Conservation (phyloP, 768 basidiomycete genomes). For the Trametes villosa region DNA sequence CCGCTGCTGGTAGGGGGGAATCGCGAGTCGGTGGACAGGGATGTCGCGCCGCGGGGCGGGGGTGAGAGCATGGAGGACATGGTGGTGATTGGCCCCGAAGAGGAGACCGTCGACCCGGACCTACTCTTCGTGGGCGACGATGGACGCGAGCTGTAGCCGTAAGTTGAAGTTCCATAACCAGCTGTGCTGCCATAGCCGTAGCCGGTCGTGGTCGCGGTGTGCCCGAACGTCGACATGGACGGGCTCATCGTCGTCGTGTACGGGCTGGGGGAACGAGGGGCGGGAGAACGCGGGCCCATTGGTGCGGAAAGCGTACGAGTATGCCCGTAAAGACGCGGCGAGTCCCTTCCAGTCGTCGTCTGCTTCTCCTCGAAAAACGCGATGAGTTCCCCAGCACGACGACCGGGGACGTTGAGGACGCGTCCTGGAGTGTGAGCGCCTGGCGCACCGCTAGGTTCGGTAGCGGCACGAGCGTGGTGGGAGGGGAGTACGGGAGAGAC, state of each 20-base stretch:
- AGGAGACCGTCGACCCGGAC: constrained; percentile 31
- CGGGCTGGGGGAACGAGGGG: constrained; percentile 43
- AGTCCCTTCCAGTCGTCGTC: constrained; percentile 35
- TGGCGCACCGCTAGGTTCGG: constrained; percentile 54
- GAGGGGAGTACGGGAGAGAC: constrained; percentile 38
- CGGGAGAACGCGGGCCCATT: constrained; percentile 36
- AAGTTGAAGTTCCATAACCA: constrained; percentile 40
- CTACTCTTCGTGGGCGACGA: constrained; percentile 54
- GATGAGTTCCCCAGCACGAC: constrained; percentile 69
- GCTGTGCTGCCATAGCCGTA: constrained; percentile 42
- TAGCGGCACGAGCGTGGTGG: constrained; percentile 57
- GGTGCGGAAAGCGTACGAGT: constrained; percentile 55
- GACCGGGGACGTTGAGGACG: constrained; percentile 38
- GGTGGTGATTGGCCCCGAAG: constrained; percentile 26
- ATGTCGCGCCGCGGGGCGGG: constrained; percentile 42
- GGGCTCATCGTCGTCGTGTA: constrained; percentile 40
- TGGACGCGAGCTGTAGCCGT: constrained; percentile 45
- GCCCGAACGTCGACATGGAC: constrained; percentile 45
- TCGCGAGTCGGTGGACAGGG: constrained; percentile 29
- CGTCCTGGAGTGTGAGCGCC: constrained; percentile 39
- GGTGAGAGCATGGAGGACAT: constrained; percentile 56
- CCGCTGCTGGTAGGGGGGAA: constrained; percentile 36
- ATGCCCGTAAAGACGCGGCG: constrained; percentile 46
- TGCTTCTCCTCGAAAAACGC: constrained; percentile 71
- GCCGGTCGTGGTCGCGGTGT: constrained; percentile 35